Evolutionary conservation across 176 grass and related monocot genomes (phyloP), one percentile per base, ranked within the genome.

Genomic region (Raddia guianensis): DNA sequence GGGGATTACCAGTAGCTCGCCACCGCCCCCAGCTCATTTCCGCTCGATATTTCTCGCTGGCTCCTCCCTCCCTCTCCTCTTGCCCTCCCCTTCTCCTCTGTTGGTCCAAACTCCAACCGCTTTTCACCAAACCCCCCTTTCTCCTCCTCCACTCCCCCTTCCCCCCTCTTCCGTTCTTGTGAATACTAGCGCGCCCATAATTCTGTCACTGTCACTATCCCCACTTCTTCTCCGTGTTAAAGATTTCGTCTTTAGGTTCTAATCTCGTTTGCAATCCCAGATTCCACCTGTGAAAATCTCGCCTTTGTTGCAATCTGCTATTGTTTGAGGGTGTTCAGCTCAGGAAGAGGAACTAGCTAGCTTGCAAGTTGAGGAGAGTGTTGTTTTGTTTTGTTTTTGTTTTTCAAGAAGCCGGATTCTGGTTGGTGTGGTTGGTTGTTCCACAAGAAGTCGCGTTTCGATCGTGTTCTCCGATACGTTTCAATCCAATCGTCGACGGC

Each of bases 151-250:
- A 1, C 32, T 12, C 8, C 42, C 5, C 37, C 16, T 4, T 46
- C 11, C 16, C 12, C 9, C 4, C 51, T 1, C 15, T 14, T 20
- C 51, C 32, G 49, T 65, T 84, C 82, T n/a, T 52, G 66, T 47
- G 51, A 49, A 60, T 65, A 13, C 37, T 6, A 47, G 67, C 5
- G 15, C 45, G 47, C 27, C 27, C 51, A 7, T 58, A 66, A 86
- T 68, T 63, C 67, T 66, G 78, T 82, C 78, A 48, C 78, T 76
- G 6, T 86, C 72, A 69, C 63, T 63, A 68, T 53, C 61, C 49
- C 80, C 61, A 33, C 40, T 42, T 10, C 46, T 66, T 12, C 81
- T n/a, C 64, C 77, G 7, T 45, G 37, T 76, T 55, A 15, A n/a
- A 63, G 76, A 56, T 84, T 85, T 49, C 53, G 6, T 75, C 40